Evolutionary conservation across 2,329 filamentous ascomycete species (phyloP).

Genomic region (Chaetomiaceae sp.): DNA sequence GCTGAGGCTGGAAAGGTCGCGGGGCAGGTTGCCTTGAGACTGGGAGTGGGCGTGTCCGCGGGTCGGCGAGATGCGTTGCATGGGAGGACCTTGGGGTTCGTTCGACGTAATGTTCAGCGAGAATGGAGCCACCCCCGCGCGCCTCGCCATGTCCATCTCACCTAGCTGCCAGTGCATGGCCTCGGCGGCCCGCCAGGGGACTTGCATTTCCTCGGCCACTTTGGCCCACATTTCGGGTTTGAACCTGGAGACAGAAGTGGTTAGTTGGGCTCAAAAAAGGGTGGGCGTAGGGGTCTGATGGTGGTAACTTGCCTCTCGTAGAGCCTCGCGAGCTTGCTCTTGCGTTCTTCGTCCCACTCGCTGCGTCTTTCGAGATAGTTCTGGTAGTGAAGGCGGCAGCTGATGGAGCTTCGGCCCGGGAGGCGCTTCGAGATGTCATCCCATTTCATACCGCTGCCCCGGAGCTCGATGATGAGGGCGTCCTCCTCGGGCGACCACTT

Average conservation of each 20-base stretch:
- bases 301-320: constrained; percentile 72
- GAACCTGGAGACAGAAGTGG: constrained; percentile 56
- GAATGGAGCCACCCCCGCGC: constrained; percentile 86
- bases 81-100: constrained; percentile 32
- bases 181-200: constrained; percentile 93
- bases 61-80: constrained; percentile 3
- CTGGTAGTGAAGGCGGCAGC: constrained; percentile 90
- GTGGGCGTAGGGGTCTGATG: constrained; percentile 24
- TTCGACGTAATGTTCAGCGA: constrained; percentile 47
- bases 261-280: constrained; percentile 22
- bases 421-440: constrained; percentile 92
- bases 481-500: constrained; percentile 97
- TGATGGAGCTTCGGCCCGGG: constrained; percentile 87
- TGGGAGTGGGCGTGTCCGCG: constrained; percentile 40
- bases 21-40: constrained; percentile 43
- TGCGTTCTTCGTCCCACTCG: constrained; percentile 96
- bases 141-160: constrained; percentile 86
- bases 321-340: constrained; percentile 89
- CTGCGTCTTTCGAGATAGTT: constrained; percentile 92
- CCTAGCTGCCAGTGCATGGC: constrained; percentile 98
- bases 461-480: constrained; percentile 84
- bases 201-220: constrained; percentile 88
- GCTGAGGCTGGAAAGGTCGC: constrained; percentile 37
- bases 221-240: constrained; percentile 98
- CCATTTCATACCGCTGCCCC: constrained; percentile 94